These are phyloP conservation scores for Sugiyamaella xylanicola DNA, from an alignment of 1,139 yeast genomes.

Conservation along the genomic window DNA sequence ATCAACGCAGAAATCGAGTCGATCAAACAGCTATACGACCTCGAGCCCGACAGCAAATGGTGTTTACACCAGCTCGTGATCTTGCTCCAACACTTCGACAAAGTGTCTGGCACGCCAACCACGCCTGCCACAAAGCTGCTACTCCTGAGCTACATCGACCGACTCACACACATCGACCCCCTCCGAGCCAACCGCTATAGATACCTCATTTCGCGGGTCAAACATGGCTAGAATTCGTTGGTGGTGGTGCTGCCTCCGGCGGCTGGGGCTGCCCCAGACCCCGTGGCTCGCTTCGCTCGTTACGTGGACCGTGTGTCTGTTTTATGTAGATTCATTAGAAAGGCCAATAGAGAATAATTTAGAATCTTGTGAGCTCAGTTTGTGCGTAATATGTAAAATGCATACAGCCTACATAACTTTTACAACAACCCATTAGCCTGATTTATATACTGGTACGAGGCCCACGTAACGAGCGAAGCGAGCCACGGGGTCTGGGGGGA, in stretches of 20 bases:
- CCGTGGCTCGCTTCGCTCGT: not conserved
- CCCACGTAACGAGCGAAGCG: too few relatives aligned
- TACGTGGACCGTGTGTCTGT: not conserved
- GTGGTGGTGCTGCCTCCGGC: not conserved
- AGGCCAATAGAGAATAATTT: too few relatives aligned
- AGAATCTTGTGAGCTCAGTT: too few relatives aligned
- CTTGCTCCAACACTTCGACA: conserved; percentile 28
- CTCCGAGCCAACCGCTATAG: conserved; percentile 52
- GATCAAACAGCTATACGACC: conserved; percentile 42
- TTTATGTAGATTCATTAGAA: too few relatives aligned
- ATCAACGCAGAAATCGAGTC: conserved; percentile 39
- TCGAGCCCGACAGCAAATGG: conserved; percentile 47
- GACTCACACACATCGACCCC: conserved; percentile 65
- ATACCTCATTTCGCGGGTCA: conserved; percentile 19
- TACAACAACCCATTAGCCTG: too few relatives aligned
- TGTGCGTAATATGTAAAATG: too few relatives aligned
- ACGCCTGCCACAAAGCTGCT: conserved; percentile 32
- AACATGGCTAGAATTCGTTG: not conserved
- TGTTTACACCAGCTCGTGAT: conserved; percentile 42
- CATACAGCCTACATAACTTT: too few relatives aligned
- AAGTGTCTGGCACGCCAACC: conserved; percentile 23
- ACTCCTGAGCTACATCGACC: conserved; percentile 42
- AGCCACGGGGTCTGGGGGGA: too few relatives aligned
- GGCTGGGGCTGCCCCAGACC: not conserved
- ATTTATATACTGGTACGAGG: too few relatives aligned